phyloP scores from a whole-genome alignment of 2,329 filamentous ascomycete species.

The Claviceps maximensis region DNA sequence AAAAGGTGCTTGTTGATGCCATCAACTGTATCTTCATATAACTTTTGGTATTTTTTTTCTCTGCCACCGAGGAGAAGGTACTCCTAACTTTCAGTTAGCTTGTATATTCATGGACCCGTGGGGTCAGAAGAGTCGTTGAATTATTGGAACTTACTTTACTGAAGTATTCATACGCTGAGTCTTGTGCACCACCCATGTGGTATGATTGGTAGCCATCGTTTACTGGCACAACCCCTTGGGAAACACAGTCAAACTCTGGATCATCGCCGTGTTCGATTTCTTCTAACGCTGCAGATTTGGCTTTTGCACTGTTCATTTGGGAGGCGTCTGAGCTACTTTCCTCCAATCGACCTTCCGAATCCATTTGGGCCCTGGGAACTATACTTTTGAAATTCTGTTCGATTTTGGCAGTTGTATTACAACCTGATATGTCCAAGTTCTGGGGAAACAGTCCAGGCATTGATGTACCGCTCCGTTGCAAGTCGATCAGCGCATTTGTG shows the following conservation, averaged over 20 bases:
- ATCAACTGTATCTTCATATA: constrained; percentile 57
- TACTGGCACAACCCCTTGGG: constrained; percentile 43
- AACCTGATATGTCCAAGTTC: constrained; percentile 65
- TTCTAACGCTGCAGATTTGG: not conserved
- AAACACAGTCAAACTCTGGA: constrained; percentile 35
- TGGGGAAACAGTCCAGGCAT: constrained; percentile 74
- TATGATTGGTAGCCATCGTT: constrained; percentile 33
- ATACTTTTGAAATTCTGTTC: constrained; percentile 17
- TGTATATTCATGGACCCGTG: not conserved
- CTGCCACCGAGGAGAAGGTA: constrained; percentile 66
- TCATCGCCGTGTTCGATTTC: constrained; percentile 12
- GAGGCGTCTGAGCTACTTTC: not conserved
- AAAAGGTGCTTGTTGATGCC: constrained; percentile 61
- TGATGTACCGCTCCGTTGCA: constrained; percentile 54
- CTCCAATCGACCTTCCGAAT: constrained; percentile 16
- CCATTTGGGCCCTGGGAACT: constrained; percentile 23
- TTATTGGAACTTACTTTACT: constrained; percentile 33
- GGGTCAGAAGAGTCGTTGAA: not conserved
- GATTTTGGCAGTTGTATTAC: constrained; percentile 41
- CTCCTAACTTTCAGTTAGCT: constrained; percentile 29
- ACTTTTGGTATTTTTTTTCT: constrained; percentile 54
- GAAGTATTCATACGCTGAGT: constrained; percentile 62
- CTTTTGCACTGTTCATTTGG: not conserved
- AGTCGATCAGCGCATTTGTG: constrained; percentile 63
- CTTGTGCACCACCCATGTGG: constrained; percentile 51